Conservation (phyloP, 2,329 filamentous ascomycete genomes). For the Fusarium sp. region DNA sequence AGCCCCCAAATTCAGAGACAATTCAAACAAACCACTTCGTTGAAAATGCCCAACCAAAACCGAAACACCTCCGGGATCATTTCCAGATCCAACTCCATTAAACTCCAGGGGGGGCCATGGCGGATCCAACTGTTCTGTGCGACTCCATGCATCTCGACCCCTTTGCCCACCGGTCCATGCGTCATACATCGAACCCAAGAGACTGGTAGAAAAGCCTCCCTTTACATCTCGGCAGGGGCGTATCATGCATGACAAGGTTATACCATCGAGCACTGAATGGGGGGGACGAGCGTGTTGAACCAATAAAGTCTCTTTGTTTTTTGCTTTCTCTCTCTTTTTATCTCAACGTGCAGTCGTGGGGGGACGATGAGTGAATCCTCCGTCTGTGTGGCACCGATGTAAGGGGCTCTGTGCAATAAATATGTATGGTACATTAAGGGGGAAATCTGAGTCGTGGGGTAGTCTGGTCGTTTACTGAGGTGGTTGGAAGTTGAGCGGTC, state of each 20-base stretch:
- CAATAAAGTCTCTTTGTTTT: slow-evolving; percentile 40
- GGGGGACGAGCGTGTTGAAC: slow-evolving; percentile 39
- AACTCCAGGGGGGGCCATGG: slow-evolving; percentile 11
- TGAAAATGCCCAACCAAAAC: slow-evolving; percentile 33
- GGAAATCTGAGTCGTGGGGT: slow-evolving; percentile 33
- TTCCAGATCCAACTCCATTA: slow-evolving; percentile 34
- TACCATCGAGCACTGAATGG: slow-evolving; percentile 36
- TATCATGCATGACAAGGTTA: slow-evolving; percentile 1
- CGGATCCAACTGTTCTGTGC: slow-evolving; percentile 24
- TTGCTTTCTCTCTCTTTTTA: slow-evolving; percentile 41
- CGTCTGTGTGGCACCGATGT: slow-evolving; percentile 32
- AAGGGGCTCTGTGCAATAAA: slow-evolving; percentile 39
- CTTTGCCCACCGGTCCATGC: slow-evolving; percentile 19
- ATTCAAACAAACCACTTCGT: slow-evolving; percentile 29
- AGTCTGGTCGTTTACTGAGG: slow-evolving; percentile 59
- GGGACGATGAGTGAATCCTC: slow-evolving; percentile 37
- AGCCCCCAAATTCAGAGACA: slow-evolving; percentile 37
- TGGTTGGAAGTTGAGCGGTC: slow-evolving; percentile 85
- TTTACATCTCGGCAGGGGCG: slow-evolving; percentile 8
- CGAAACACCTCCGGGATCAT: slow-evolving; percentile 37
- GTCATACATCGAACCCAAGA: slow-evolving; percentile 26
- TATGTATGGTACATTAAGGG: slow-evolving; percentile 46
- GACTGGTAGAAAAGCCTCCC: slow-evolving; percentile 8
- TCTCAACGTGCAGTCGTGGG: slow-evolving; percentile 45
- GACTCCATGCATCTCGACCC: slow-evolving; percentile 20